These are phyloP conservation scores for Sporobolomyces roseus DNA, from an alignment of 768 basidiomycete species.

Conservation along the genomic window DNA sequence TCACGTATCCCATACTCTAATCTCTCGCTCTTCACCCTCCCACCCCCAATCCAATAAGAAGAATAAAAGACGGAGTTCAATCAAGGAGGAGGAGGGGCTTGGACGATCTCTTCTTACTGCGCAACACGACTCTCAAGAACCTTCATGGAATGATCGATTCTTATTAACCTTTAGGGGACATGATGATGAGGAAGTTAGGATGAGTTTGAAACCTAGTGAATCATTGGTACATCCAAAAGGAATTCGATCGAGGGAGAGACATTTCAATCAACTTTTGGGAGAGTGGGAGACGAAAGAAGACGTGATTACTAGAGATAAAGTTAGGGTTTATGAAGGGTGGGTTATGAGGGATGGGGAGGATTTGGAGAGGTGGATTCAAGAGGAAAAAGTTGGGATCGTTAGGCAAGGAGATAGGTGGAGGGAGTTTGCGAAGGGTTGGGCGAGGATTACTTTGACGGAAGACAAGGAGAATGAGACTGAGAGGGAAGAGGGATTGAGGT, in stretches of 20 bases:
- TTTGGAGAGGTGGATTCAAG: slow-evolving; percentile 21
- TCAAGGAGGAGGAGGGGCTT: background rate
- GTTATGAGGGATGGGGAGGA: slow-evolving; percentile 12
- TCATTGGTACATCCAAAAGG: slow-evolving; percentile 28
- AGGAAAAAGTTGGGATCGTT: slow-evolving; percentile 28
- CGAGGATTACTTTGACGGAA: slow-evolving; percentile 12
- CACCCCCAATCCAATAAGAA: background rate
- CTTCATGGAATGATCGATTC: slow-evolving; percentile 31
- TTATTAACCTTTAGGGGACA: slow-evolving; percentile 21
- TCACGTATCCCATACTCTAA: slow-evolving; percentile 3
- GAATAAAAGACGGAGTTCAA: background rate
- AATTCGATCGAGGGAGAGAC: slow-evolving; percentile 3
- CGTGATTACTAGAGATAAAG: slow-evolving; percentile 13
- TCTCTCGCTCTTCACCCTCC: slow-evolving; percentile 1
- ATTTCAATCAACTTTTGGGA: slow-evolving; percentile 1
- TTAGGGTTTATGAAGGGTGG: slow-evolving; percentile 36
- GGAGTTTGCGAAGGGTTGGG: slow-evolving; percentile 17
- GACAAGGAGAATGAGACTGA: slow-evolving; percentile 14
- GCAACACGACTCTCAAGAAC: too few relatives aligned
- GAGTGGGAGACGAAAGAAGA: slow-evolving; percentile 10
- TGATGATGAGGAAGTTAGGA: slow-evolving; percentile 12
- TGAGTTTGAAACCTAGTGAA: slow-evolving; percentile 25
- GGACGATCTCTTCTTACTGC: too few relatives aligned
- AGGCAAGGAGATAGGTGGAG: background rate
- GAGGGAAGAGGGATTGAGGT: slow-evolving; percentile 8